phyloP scores from a whole-genome alignment of 2,329 filamentous ascomycete genomes.

The Teratosphaeriaceae sp. region DNA sequence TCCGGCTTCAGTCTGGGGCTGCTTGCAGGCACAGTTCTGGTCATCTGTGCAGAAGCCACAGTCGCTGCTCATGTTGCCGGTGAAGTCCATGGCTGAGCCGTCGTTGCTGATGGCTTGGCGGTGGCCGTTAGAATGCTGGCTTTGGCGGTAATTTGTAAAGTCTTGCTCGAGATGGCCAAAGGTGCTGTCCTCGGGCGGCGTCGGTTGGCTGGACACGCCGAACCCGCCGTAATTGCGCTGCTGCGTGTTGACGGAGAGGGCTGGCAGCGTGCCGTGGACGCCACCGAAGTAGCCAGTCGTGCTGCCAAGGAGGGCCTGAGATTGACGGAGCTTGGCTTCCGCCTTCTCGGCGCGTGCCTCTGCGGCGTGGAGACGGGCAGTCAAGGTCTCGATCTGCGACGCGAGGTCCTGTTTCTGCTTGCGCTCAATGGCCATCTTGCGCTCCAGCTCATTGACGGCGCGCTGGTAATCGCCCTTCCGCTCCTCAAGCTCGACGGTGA shows the following conservation, averaged over 20 bases:
- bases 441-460: slow-evolving; percentile 6
- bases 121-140: slow-evolving; percentile 7
- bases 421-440: slow-evolving; percentile 4
- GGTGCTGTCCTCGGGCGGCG: slow-evolving; percentile 16
- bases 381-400: slow-evolving; percentile 1
- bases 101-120: slow-evolving; percentile 12
- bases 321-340: neutral
- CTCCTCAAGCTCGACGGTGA: slow-evolving; percentile 10
- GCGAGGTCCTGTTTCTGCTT: slow-evolving; percentile 5
- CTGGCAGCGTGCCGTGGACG: too few species aligned
- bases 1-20: too few species aligned
- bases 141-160: slow-evolving; percentile 18
- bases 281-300: neutral
- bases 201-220: slow-evolving; percentile 3
- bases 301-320: slow-evolving; percentile 1
- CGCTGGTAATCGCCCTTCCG: slow-evolving; percentile 10
- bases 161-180: slow-evolving; percentile 16
- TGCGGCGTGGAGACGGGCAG: neutral
- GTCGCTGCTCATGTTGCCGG: slow-evolving; percentile 12
- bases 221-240: neutral
- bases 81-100: slow-evolving; percentile 16
- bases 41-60: slow-evolving; percentile 27
- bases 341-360: neutral
- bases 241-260: neutral
- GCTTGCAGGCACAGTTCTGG: slow-evolving; percentile 21